Evolutionary conservation across 345 rosid species (phyloP).

Genomic region (Bruguiera sexangula): DNA sequence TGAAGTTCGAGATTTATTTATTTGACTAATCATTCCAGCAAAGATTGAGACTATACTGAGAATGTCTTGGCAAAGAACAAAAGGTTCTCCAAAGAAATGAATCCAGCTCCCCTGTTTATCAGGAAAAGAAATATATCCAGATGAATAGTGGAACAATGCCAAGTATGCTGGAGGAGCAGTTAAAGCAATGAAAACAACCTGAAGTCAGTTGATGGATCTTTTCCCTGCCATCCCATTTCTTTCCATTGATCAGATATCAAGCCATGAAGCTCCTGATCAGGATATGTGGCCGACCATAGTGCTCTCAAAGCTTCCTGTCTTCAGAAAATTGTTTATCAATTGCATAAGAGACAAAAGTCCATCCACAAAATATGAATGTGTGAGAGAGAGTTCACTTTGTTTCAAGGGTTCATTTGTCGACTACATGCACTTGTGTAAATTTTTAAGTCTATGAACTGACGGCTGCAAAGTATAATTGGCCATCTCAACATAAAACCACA

Average conservation of each 20-base stretch:
- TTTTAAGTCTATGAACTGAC: not conserved
- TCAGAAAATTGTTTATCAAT: not conserved
- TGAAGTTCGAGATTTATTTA: not conserved
- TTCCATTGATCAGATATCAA: conserved; percentile 92
- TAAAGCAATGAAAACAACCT: conserved; percentile 38
- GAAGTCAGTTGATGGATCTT: conserved; percentile 94
- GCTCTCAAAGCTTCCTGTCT: conserved; percentile 78
- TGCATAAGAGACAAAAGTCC: not conserved
- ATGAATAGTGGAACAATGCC: not conserved
- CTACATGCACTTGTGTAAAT: not conserved
- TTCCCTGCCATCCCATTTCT: conserved; percentile 98
- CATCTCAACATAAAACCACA: conserved; percentile 6
- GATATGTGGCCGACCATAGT: conserved; percentile 75
- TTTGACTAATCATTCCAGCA: not conserved
- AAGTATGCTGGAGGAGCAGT: not conserved
- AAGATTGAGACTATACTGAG: conserved; percentile 39
- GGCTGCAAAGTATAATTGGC: not conserved
- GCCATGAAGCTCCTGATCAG: conserved; percentile 64
- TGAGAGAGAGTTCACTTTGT: too few relatives aligned
- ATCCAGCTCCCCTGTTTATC: conserved; percentile 81
- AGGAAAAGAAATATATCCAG: not conserved
- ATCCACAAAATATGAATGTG: not conserved
- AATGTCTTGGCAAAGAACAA: conserved; percentile 90
- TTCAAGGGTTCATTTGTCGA: too few relatives aligned
- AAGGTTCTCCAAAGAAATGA: conserved; percentile 86